Evolutionary conservation across 2,329 filamentous ascomycete species (phyloP).

Genomic region (Biscogniauxia mediterranea): DNA sequence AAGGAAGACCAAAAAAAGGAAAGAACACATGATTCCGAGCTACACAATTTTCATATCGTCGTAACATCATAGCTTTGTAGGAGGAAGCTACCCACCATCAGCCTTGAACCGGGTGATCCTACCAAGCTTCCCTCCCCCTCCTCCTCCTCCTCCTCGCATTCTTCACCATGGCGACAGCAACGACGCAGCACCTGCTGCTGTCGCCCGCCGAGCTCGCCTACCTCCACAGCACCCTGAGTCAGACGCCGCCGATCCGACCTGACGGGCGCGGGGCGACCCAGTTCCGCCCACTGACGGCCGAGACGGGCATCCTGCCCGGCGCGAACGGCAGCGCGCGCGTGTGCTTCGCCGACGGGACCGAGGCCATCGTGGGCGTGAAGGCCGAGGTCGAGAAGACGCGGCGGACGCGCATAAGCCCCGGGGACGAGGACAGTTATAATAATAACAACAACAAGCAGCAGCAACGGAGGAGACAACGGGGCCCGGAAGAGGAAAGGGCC

Average conservation of each 20-base stretch:
- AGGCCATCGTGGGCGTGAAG: conserved; percentile 94
- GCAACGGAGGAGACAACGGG: conserved; percentile 18
- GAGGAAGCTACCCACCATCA: too few relatives aligned
- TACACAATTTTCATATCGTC: too few relatives aligned
- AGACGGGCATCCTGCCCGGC: conserved; percentile 83
- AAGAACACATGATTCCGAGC: too few relatives aligned
- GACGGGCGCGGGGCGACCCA: conserved; percentile 80
- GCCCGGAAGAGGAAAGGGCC: too few relatives aligned
- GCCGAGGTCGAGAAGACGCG: conserved; percentile 81
- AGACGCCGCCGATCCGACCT: conserved; percentile 80
- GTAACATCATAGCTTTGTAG: too few relatives aligned
- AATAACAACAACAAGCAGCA: too few relatives aligned
- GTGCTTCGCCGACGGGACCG: conserved; percentile 91
- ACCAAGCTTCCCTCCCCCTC: not conserved
- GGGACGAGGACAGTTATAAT: conserved; percentile 17
- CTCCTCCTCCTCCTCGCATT: not conserved
- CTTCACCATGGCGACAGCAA: conserved; percentile 51
- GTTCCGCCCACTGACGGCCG: conserved; percentile 87
- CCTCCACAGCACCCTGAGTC: conserved; percentile 81
- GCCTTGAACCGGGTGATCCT: too few relatives aligned
- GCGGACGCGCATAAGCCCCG: conserved; percentile 11
- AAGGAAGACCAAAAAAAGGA: too few relatives aligned
- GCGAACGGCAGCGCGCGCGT: conserved; percentile 92
- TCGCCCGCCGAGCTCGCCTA: conserved; percentile 96
- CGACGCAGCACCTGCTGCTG: conserved; percentile 69